Evolutionary conservation across 257 asterid species (phyloP), one percentile per base, ranked within the genome.

Genomic region (Galeopsis tetrahit): DNA sequence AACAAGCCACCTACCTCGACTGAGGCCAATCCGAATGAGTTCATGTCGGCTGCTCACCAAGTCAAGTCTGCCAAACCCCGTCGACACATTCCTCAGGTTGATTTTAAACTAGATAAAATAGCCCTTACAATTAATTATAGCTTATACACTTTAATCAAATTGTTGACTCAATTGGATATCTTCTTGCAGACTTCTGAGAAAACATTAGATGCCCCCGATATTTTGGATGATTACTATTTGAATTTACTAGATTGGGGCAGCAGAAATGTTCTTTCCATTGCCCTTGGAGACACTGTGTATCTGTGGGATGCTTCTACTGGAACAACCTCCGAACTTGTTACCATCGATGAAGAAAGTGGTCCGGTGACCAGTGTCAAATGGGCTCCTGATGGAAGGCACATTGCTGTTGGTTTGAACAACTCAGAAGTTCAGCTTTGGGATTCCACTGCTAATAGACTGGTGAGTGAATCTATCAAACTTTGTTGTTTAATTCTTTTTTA

Each of bases 201-300:
- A 81, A 89, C 96, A 43, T 79, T 91, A 33, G 96, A 91, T 82
- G 95, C 96, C 66, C 97, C 96, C 52, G 96, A 87, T 79, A 69
- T 89, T 62, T 58, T 89, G 79, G 97, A 91, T 59, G 97, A 91
- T 76, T 91, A 89, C 82, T 91, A 87, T 70, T 77, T 91, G 91
- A 91, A 91, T 44, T 80, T 91, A 10, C 70, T 91, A 38, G 97
- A 91, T 70, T 91, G 97, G 97, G 91, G 97, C 52, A 86, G 87
- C 89, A 77, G 86, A 85, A 91, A 89, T 79, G 86, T 91, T 67
- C 91, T 89, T 61, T 86, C 97, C 8, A 86, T 91, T 77, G 97
- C 95, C 51, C 93, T 91, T 60, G 95, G 93, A 42, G 71, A 70
- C 77, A 87, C 96, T 0, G 90, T 91, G 0, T 91, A 91, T 56